A percentile compares a stretch with the other conserved stretches of the same genome.
Conservation (phyloP, 2,329 filamentous ascomycete species). For the Talaromyces piceae region DNA sequence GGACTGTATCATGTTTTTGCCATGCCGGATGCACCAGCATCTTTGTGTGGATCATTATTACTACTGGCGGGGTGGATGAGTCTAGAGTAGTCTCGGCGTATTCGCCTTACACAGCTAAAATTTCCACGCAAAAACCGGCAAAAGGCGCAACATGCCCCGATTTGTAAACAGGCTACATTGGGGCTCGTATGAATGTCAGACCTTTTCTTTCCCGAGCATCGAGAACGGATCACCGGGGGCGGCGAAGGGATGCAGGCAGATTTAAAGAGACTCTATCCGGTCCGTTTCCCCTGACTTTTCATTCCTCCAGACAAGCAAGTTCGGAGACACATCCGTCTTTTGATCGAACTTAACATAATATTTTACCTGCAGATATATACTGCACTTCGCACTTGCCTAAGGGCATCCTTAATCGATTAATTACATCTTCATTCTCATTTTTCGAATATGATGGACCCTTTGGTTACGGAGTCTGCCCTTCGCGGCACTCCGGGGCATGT, state of each 20-base stretch:
- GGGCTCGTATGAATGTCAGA: background rate
- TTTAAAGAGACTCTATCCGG: background rate
- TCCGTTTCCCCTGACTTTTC: background rate
- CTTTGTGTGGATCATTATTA: background rate
- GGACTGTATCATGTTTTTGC: background rate
- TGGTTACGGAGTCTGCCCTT: background rate
- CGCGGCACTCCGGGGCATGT: background rate
- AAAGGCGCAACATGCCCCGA: background rate
- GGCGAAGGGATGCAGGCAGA: background rate
- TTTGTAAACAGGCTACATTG: background rate
- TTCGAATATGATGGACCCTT: background rate
- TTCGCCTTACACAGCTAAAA: background rate
- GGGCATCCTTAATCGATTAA: background rate
- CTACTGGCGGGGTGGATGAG: background rate
- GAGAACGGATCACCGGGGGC: background rate
- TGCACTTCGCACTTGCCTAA: background rate
- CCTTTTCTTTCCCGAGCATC: background rate
- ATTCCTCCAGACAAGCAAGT: background rate
- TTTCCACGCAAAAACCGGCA: background rate
- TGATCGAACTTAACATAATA: background rate
- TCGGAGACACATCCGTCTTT: background rate
- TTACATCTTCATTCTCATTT: background rate
- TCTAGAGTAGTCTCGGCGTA: background rate
- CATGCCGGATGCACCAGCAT: background rate
- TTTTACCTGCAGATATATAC: background rate